These are phyloP conservation scores for Blastocystis sp. DNA, from an alignment of 352 stramenopile species.

Conservation along the genomic window DNA sequence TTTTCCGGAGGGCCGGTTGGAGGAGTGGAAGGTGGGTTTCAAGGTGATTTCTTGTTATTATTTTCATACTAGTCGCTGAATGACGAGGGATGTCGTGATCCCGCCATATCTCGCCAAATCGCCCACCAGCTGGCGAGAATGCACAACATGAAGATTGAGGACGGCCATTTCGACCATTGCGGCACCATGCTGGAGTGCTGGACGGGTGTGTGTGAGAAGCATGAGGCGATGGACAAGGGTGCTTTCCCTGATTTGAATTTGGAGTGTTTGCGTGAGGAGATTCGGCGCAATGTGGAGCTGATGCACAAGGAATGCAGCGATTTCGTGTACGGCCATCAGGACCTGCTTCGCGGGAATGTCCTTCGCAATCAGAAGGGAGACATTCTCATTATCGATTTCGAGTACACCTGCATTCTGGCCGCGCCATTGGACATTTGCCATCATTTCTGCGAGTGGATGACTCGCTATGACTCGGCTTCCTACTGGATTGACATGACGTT, in stretches of 20 bases:
- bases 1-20: conserved; percentile 54
- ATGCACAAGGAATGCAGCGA: conserved; percentile 50
- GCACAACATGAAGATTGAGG: conserved; percentile 47
- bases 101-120: conserved; percentile 31
- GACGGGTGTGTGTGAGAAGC: conserved; percentile 3
- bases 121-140: conserved; percentile 21
- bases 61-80: conserved; percentile 28
- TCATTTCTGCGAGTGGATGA: conserved; percentile 65
- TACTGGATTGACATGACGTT: conserved; percentile 44
- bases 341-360: conserved; percentile 60
- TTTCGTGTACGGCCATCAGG: conserved; percentile 58
- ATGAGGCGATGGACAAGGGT: background rate
- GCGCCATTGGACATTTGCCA: conserved; percentile 53
- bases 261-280: background rate
- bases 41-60: background rate
- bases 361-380: conserved; percentile 18
- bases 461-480: conserved; percentile 42
- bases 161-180: background rate
- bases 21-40: conserved; percentile 46
- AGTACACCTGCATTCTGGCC: conserved; percentile 40
- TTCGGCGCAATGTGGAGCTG: conserved; percentile 15
- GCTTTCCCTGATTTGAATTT: background rate
- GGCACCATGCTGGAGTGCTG: background rate
- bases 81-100: conserved; percentile 43
- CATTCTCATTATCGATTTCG: conserved; percentile 44